Conservation (phyloP, 2,329 filamentous ascomycete genomes). For the Arthrobotrys conoides region DNA sequence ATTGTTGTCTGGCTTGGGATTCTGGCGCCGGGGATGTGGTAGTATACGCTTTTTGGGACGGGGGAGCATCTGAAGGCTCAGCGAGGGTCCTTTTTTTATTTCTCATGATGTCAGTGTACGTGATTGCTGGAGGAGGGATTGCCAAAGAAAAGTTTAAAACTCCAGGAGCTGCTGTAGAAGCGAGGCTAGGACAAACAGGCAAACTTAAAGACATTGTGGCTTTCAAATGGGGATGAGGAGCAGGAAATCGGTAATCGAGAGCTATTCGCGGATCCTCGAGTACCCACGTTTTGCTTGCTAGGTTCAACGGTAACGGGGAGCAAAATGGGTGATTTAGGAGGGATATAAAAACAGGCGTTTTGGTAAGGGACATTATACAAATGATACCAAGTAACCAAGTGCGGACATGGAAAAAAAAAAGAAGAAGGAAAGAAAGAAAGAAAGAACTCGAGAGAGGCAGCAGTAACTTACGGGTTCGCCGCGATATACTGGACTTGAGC, state of each 20-base stretch:
- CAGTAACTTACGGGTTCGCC: constrained; percentile 57
- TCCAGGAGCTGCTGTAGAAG: constrained; percentile 36
- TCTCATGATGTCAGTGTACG: constrained; percentile 45
- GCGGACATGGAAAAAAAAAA: not conserved
- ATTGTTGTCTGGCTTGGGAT: constrained; percentile 75
- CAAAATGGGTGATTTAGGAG: constrained; percentile 1
- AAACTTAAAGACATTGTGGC: constrained; percentile 32
- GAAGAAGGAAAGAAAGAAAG: not conserved
- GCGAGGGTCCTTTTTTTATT: constrained; percentile 57
- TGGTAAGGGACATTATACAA: constrained; percentile 4
- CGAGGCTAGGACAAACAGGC: constrained; percentile 33
- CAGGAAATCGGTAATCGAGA: constrained; percentile 18
- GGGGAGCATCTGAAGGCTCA: constrained; percentile 70
- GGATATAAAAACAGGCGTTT: constrained; percentile 28
- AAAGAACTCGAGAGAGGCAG: constrained; percentile 21
- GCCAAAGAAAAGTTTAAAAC: constrained; percentile 34
- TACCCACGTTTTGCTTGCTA: constrained; percentile 9
- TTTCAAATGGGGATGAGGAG: not conserved
- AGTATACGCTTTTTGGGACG: constrained; percentile 68
- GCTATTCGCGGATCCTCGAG: constrained; percentile 29
- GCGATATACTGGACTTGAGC: constrained; percentile 59
- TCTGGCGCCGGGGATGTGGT: constrained; percentile 67
- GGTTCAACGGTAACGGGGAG: not conserved
- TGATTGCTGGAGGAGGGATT: constrained; percentile 23
- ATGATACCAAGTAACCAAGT: no score